These are phyloP conservation scores for Microascus cirrosus DNA, from an alignment of 2,329 filamentous ascomycete genomes.

Conservation along the genomic window DNA sequence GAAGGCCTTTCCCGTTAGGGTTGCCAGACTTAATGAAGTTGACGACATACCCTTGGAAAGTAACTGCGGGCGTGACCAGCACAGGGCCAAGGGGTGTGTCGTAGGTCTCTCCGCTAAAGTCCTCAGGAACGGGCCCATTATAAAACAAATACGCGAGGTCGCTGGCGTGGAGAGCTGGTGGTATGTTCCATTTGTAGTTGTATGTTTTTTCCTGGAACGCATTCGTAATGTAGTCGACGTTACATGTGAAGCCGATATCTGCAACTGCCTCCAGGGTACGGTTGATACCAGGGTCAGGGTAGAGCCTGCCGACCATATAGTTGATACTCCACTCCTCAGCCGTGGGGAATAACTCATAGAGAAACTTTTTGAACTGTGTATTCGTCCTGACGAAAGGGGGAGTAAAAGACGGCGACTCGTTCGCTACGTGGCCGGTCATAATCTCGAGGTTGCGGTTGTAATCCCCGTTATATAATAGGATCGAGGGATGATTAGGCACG, in stretches of 20 bases:
- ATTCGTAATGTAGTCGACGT: not conserved
- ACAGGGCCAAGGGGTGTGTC: not conserved
- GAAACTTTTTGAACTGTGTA: not conserved
- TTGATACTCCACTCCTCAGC: not conserved
- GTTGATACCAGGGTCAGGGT: not conserved
- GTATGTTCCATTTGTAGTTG: not conserved
- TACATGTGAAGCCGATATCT: not conserved
- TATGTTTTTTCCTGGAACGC: not conserved
- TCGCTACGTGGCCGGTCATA: not conserved
- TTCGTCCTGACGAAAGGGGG: not conserved
- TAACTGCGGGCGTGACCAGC: not conserved
- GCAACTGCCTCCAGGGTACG: not conserved
- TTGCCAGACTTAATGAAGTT: not conserved
- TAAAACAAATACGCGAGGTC: not conserved
- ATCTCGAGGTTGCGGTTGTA: not conserved
- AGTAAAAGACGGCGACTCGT: not conserved
- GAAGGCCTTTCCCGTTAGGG: not conserved
- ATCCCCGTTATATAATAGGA: not conserved
- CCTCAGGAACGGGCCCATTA: not conserved
- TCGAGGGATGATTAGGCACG: not conserved
- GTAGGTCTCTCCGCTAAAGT: not conserved
- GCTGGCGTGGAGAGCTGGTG: not conserved
- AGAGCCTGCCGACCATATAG: not conserved
- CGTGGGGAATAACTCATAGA: not conserved
- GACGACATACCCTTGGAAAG: not conserved